Base-by-base conservation (phyloP, 331 rosid genomes). In the Quercus lobata region DNA sequence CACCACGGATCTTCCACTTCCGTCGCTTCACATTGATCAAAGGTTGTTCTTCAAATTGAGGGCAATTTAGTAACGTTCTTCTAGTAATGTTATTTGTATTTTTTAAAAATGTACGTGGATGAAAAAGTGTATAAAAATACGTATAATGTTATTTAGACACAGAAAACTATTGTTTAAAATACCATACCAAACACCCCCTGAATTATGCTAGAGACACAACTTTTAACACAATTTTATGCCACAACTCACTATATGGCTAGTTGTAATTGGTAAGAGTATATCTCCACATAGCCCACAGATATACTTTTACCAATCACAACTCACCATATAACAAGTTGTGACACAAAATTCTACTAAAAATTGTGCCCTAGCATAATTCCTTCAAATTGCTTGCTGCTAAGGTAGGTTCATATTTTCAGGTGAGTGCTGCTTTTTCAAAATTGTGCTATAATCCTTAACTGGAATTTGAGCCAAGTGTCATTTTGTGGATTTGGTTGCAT, bases 321-420 rank as follows among this genome's bases (percentile, higher is more conserved):
- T 34, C 7, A 0, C 0, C 0, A 5, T 34, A 34, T 5, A 0
- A 0, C 6, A 0, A 34, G 0, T 34, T 34, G 0, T 34, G 0
- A 0, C 2, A 35, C 2, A 35, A 35, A 35, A 35, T 35, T 35
- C 0, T 35, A 2, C 0, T 0, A 35, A 35, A 35, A 35, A 0
- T 35, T 6, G 2, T 6, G 0, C 6, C 9, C 9, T 1, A 35
- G 41, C 9, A 1, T 35, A 35, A 35, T 35, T 35, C 41, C 98
- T 90, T 91, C 97, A 81, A 93, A 91, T 82, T 88, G 88, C 96
- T 90, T 92, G 97, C 96, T 89, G 98, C 96, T 92, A 96, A 86
- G 91, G 89, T 90, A 92, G 97, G 92, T 96, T 91, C 93, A 91
- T 87, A 86, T 76, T 89, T 90, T 87, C 98, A 96, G 97, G 99